A percentile compares a stretch with the other conserved stretches of the same genome.
Evolutionary conservation across 2,329 filamentous ascomycete species (phyloP).

Genomic region (Nectriaceae sp.): DNA sequence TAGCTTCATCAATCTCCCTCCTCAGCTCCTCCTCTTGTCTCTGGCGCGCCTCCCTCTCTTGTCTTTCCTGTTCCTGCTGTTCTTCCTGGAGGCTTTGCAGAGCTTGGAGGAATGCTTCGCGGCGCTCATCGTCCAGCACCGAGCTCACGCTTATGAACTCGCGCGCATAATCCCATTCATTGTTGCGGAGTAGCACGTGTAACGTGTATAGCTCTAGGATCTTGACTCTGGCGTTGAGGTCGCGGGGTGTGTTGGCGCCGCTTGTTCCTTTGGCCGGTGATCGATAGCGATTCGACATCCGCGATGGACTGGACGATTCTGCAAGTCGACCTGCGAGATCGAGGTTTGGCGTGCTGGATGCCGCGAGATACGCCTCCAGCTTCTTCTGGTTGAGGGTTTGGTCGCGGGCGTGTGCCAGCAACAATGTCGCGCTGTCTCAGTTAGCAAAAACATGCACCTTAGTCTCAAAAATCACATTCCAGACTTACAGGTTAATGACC

Average conservation of each 20-base stretch:
- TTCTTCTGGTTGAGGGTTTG: slow-evolving; percentile 84
- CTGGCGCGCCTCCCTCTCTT: slow-evolving; percentile 60
- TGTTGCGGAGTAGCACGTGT: slow-evolving; percentile 89
- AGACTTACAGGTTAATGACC: slow-evolving; percentile 77
- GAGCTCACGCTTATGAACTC: slow-evolving; percentile 88
- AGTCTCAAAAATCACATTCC: slow-evolving; percentile 6
- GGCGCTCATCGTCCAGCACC: slow-evolving; percentile 87
- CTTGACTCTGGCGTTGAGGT: slow-evolving; percentile 82
- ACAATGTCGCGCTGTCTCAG: slow-evolving; percentile 72
- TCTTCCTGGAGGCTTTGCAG: slow-evolving; percentile 84
- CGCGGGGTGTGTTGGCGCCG: slow-evolving; percentile 80
- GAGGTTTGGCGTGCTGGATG: slow-evolving; percentile 71
- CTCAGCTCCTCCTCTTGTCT: slow-evolving; percentile 59
- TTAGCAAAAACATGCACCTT: slow-evolving; percentile 15
- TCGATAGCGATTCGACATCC: slow-evolving; percentile 39
- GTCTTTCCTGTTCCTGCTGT: slow-evolving; percentile 69
- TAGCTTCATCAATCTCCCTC: slow-evolving; percentile 58
- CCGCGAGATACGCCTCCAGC: slow-evolving; percentile 85
- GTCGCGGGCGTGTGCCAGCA: slow-evolving; percentile 84
- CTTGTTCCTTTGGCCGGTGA: slow-evolving; percentile 52
- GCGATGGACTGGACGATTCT: slow-evolving; percentile 40
- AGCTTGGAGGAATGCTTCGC: slow-evolving; percentile 85
- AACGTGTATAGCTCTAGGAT: slow-evolving; percentile 94
- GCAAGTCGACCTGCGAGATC: slow-evolving; percentile 69
- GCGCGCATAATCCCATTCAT: slow-evolving; percentile 93